Percentiles rank a stretch among this genome's conserved stretches.
Evolutionary conservation across 768 basidiomycete genomes (phyloP).

Genomic region (Lentinula sp.): DNA sequence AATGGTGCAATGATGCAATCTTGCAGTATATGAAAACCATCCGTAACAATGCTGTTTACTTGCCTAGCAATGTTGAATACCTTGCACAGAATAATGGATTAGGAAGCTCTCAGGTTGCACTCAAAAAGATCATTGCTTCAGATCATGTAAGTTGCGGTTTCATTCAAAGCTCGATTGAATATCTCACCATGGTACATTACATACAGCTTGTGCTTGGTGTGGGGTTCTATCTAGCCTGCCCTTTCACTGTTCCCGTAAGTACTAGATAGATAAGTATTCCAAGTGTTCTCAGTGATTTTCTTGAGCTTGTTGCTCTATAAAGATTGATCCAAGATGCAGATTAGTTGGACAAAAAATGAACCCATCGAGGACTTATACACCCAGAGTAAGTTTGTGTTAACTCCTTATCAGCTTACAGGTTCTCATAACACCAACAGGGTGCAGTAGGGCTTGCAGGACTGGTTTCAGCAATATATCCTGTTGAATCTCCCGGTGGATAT

Average conservation of each 20-base stretch:
- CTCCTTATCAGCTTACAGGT: not conserved
- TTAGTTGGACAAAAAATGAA: slow-evolving; percentile 73
- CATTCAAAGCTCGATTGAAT: too few relatives aligned
- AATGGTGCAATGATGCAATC: slow-evolving; percentile 49
- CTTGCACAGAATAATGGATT: slow-evolving; percentile 60
- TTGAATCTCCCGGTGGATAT: slow-evolving; percentile 62
- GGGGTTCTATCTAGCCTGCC: slow-evolving; percentile 61
- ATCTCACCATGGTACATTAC: not conserved
- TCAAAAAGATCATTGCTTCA: slow-evolving; percentile 39
- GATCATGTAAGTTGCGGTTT: slow-evolving; percentile 35
- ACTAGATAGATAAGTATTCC: not conserved
- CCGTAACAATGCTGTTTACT: slow-evolving; percentile 53
- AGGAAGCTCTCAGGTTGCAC: slow-evolving; percentile 31
- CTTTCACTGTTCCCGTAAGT: slow-evolving; percentile 53
- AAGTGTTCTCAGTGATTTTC: too few relatives aligned
- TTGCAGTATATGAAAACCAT: slow-evolving; percentile 50
- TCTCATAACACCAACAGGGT: slow-evolving; percentile 30
- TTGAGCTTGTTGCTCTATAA: not conserved
- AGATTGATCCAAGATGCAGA: slow-evolving; percentile 55
- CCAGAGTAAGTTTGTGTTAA: slow-evolving; percentile 32
- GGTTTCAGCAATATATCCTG: slow-evolving; percentile 60
- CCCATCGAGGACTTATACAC: slow-evolving; percentile 62
- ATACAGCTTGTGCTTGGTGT: slow-evolving; percentile 53
- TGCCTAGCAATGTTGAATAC: slow-evolving; percentile 66
- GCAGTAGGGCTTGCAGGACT: slow-evolving; percentile 68